Percentiles rank a stretch among this genome's conserved stretches.
Evolutionary conservation across 495 filamentous ascomycete species (phyloP).

Genomic region (Hyaloscypha hepaticicola): DNA sequence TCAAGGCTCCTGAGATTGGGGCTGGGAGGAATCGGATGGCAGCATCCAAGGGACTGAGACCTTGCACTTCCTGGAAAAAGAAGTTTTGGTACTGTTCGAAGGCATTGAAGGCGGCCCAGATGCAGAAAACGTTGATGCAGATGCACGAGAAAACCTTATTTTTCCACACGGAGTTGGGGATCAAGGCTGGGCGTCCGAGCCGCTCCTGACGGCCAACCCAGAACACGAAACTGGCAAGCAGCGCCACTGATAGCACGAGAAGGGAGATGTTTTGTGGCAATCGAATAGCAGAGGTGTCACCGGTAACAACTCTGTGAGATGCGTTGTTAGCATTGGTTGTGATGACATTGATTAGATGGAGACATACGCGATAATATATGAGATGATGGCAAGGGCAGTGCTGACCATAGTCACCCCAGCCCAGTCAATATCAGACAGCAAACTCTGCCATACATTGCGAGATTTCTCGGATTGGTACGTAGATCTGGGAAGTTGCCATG

Average conservation of each 20-base stretch:
- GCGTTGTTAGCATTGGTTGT: no score
- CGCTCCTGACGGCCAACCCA: conserved; percentile 39
- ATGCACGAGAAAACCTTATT: conserved; percentile 48
- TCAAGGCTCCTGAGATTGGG: background rate
- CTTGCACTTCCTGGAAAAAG: background rate
- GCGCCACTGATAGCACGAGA: background rate
- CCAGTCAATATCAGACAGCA: no score
- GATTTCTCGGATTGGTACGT: no score
- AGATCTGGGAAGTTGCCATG: no score
- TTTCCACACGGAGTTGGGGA: conserved; percentile 55
- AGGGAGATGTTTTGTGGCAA: no score
- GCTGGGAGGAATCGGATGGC: background rate
- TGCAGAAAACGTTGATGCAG: conserved; percentile 50
- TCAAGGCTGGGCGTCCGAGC: conserved; percentile 44
- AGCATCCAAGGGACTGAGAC: background rate
- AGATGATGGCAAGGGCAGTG: no score
- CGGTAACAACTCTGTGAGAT: no score
- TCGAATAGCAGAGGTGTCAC: no score
- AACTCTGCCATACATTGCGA: no score
- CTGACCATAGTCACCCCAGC: no score
- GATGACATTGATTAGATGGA: no score
- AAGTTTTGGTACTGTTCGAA: background rate
- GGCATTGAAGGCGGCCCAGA: background rate
- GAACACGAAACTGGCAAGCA: conserved; percentile 16
- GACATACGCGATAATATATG: no score